Percentiles rank a stretch among this genome's conserved stretches.
Evolutionary conservation across 345 rosid genomes (phyloP).

Genomic region (Brassica incana): DNA sequence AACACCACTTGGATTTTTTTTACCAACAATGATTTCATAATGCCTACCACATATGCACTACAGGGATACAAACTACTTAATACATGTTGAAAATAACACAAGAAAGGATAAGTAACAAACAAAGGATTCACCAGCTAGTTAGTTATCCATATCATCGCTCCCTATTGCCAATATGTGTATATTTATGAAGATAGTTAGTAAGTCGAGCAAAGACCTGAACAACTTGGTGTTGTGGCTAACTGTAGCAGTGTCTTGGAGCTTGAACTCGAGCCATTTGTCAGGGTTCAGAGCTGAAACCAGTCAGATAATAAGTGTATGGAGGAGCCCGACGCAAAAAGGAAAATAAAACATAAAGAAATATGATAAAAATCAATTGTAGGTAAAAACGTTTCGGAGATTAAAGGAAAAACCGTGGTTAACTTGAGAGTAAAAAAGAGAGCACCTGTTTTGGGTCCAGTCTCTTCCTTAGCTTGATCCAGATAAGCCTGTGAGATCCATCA

Average conservation of each 20-base stretch:
- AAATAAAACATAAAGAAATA: neutral
- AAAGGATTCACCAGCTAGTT: neutral
- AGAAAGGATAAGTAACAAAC: neutral
- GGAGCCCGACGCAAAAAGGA: neutral
- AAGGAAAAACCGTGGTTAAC: neutral
- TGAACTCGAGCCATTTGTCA: conserved; percentile 90
- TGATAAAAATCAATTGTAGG: neutral
- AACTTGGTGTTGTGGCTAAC: conserved; percentile 90
- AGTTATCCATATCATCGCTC: neutral
- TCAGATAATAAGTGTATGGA: conserved; percentile 3
- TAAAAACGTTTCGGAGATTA: neutral
- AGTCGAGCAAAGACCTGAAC: conserved; percentile 58
- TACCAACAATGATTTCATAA: neutral
- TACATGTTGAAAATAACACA: neutral
- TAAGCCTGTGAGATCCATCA: conserved; percentile 50
- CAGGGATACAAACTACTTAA: neutral
- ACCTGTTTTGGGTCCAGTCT: conserved; percentile 63
- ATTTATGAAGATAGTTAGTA: neutral
- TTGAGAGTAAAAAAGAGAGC: conserved; percentile 14
- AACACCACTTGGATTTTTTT: neutral
- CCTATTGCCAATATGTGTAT: neutral
- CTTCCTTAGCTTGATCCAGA: conserved; percentile 68
- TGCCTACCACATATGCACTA: neutral
- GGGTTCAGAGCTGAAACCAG: conserved; percentile 71
- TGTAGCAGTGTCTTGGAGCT: conserved; percentile 87